Conservation (phyloP, 2,329 filamentous ascomycete species). For the Fusarium guadeloupense region DNA sequence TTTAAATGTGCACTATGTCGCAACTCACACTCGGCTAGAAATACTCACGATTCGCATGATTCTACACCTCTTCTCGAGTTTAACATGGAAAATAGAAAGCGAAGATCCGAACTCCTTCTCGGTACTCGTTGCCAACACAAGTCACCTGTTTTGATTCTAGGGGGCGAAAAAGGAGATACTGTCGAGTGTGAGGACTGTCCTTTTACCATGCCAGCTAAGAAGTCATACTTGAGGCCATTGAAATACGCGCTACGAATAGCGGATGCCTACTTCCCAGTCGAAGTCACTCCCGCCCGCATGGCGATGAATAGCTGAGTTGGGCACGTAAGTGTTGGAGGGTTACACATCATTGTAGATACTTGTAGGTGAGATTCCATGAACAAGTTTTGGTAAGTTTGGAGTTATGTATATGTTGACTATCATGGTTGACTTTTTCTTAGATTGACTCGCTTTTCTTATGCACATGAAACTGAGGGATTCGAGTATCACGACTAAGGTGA, state of each 20-base stretch:
- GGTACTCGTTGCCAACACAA: conserved; percentile 13
- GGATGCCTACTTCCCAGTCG: conserved; percentile 7
- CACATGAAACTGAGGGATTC: conserved; percentile 17
- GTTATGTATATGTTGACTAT: too few species aligned
- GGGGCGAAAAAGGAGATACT: not conserved
- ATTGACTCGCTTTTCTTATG: conserved; percentile 28
- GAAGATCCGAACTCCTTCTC: not conserved
- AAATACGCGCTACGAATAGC: conserved; percentile 5
- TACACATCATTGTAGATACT: conserved; percentile 27
- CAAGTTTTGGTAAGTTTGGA: conserved; percentile 27
- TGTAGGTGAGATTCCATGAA: conserved; percentile 7
- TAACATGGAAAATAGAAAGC: not conserved
- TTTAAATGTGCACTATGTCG: conserved; percentile 12
- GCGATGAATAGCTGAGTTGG: conserved; percentile 16
- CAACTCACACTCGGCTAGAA: too few species aligned
- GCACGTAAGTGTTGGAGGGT: conserved; percentile 18
- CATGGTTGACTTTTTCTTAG: conserved; percentile 13
- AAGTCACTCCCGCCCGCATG: conserved; percentile 20
- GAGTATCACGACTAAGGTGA: conserved; percentile 6
- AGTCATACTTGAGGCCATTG: not conserved
- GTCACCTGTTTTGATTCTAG: conserved; percentile 11
- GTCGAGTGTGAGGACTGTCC: conserved; percentile 21
- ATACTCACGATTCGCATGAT: too few species aligned
- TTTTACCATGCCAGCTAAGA: not conserved
- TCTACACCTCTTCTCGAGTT: too few species aligned